Conservation (phyloP, 1,139 yeast genomes). For the Protomyces inundatus region DNA sequence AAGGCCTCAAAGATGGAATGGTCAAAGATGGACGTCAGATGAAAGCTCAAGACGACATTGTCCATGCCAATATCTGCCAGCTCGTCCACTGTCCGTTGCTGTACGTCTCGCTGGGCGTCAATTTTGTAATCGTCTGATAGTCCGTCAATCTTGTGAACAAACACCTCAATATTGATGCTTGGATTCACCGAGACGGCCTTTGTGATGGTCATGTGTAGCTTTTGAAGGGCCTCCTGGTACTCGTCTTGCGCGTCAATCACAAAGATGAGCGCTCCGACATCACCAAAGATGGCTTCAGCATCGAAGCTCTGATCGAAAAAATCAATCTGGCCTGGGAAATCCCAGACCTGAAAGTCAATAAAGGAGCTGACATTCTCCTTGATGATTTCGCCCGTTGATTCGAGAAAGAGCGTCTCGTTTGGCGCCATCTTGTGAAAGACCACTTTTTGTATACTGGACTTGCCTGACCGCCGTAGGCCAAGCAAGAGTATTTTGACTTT, state of each 20-base stretch:
- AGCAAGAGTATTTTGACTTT: conserved; percentile 21
- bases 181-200: conserved; percentile 85
- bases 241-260: conserved; percentile 92
- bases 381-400: conserved; percentile 84
- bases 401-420: conserved; percentile 81
- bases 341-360: conserved; percentile 88
- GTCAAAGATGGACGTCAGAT: conserved; percentile 87
- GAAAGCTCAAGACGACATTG: conserved; percentile 86
- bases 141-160: conserved; percentile 94
- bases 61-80: conserved; percentile 81
- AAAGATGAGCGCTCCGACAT: conserved; percentile 89
- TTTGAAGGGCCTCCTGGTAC: conserved; percentile 83
- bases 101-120: conserved; percentile 92
- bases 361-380: conserved; percentile 69
- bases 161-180: conserved; percentile 77
- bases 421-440: conserved; percentile 97
- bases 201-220: conserved; percentile 80
- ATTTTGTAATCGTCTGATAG: conserved; percentile 74
- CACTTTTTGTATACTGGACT: conserved; percentile 42
- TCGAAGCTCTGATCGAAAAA: conserved; percentile 80
- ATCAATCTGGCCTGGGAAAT: conserved; percentile 89
- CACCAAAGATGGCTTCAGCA: conserved; percentile 66
- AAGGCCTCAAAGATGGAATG: conserved; percentile 95
- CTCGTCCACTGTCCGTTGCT: conserved; percentile 94
- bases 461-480: conserved; percentile 29